These are phyloP conservation scores for Vanderwaltozyma tropicalis DNA, from an alignment of 805 yeast species.

Conservation along the genomic window DNA sequence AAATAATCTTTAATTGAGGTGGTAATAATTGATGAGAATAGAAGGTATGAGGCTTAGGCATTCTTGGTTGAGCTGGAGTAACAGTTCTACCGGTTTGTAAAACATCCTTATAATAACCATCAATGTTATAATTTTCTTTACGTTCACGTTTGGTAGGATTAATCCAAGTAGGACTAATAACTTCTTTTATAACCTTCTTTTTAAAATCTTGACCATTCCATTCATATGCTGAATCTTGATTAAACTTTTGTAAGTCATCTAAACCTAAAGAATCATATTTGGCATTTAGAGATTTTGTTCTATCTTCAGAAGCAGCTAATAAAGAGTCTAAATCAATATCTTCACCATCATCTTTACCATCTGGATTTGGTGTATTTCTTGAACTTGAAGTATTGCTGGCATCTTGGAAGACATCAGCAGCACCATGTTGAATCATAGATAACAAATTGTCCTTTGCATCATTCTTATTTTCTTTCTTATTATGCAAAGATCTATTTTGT, in stretches of 20 bases:
- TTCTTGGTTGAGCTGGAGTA: slow-evolving; percentile 51
- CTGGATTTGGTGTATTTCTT: slow-evolving; percentile 20
- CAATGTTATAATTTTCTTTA: slow-evolving; percentile 77
- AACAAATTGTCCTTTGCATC: slow-evolving; percentile 59
- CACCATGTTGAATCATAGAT: slow-evolving; percentile 79
- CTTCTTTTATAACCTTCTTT: slow-evolving; percentile 40
- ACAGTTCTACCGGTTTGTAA: slow-evolving; percentile 56
- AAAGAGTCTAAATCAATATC: slow-evolving; percentile 51
- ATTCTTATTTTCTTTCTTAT: slow-evolving; percentile 23
- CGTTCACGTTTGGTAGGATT: slow-evolving; percentile 80
- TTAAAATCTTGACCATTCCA: slow-evolving; percentile 83
- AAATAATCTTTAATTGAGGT: slow-evolving; percentile 58
- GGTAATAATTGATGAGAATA: slow-evolving; percentile 91
- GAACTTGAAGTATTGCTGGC: slow-evolving; percentile 12
- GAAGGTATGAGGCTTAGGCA: slow-evolving; percentile 74
- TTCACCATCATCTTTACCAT: slow-evolving; percentile 27
- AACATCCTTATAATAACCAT: slow-evolving; percentile 75
- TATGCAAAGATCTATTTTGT: slow-evolving; percentile 42
- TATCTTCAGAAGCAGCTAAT: slow-evolving; percentile 49
- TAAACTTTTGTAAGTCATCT: slow-evolving; percentile 68
- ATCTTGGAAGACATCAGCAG: slow-evolving; percentile 44
- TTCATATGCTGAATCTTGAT: slow-evolving; percentile 68
- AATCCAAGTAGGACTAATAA: slow-evolving; percentile 58
- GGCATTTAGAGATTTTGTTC: slow-evolving; percentile 49
- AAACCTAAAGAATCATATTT: slow-evolving; percentile 60